Evolutionary conservation across 352 stramenopile species (phyloP), one percentile per base, ranked within the genome.

Genomic region (Globisporangium uncinulatum): DNA sequence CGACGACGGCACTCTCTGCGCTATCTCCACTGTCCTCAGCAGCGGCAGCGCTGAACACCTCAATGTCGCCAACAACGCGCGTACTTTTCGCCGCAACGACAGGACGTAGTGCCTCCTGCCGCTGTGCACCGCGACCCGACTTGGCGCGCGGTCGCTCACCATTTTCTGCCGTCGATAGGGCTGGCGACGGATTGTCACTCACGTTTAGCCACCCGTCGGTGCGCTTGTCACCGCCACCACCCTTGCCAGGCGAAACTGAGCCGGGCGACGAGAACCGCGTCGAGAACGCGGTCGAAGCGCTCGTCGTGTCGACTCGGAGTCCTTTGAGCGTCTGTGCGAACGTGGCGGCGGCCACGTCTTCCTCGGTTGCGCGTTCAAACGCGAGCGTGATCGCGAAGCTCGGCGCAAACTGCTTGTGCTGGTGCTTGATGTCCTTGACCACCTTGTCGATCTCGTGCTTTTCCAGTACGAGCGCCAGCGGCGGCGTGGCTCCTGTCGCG

Each of bases 391-490:
- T 52, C 11, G 64, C 54, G 46, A 91, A 89, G 24, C 67, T 65
- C 15, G 72, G 37, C 13, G 78, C 65, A 37, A 75, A 87, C 57
- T 75, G 71, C 61, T 84, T 84, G 71, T 91, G 76, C 34, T 76
- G 69, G 39, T 76, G 79, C 54, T 91, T 91, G 57, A 56, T 57
- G 59, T 91, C 80, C 56, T 87, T 89, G 21, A 83, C 62, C 19
- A 76, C 57, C 49, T 87, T 86, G 73, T 91, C 80, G 49, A 91
- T 87, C 63, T 87, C 80, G 32, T 61, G 59, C 50, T 91, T 91
- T 11, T 59, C 32, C 15, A 90, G 31, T 41, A 52, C 46, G 13
- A 91, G 57, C 62, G 78, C 66, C 42, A 71, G 51, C 17, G 34
- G 10, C 34, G 34, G 34, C 34, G 34, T 39, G 34, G 62, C 41